A percentile compares a stretch with the other conserved stretches of the same genome.
phyloP scores from a whole-genome alignment of 805 yeast genomes.

The Wickerhamiella dianesei region DNA sequence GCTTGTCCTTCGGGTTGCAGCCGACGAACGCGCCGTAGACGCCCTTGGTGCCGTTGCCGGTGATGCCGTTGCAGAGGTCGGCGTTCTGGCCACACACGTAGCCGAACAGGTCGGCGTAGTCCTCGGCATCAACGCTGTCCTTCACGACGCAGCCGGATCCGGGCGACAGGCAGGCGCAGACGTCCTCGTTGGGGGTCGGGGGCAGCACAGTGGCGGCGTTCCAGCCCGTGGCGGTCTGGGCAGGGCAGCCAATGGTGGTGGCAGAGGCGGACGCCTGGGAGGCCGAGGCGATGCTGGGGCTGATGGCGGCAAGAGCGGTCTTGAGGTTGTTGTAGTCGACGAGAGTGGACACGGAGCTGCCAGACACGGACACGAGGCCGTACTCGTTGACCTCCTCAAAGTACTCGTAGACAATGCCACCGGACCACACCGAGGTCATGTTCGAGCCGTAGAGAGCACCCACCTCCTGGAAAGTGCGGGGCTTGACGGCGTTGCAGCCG shows the following conservation, averaged over 20 bases:
- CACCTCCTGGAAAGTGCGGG: conserved; percentile 69
- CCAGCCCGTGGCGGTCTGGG: conserved; percentile 42
- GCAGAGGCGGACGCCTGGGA: conserved; percentile 29
- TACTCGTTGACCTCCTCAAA: conserved; percentile 72
- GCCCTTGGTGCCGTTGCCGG: conserved; percentile 49
- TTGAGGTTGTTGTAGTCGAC: conserved; percentile 46
- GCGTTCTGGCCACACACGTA: conserved; percentile 36
- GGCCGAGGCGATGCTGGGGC: conserved; percentile 36
- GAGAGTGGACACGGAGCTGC: conserved; percentile 40
- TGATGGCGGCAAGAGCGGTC: conserved; percentile 38
- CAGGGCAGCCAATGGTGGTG: conserved; percentile 34
- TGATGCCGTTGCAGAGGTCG: conserved; percentile 48
- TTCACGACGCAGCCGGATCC: conserved; percentile 49
- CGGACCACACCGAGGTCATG: conserved; percentile 87
- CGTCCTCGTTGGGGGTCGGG: conserved; percentile 57
- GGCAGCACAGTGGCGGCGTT: conserved; percentile 54
- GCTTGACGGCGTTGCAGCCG: conserved; percentile 65
- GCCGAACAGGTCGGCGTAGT: conserved; percentile 49
- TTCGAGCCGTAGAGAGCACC: conserved; percentile 47
- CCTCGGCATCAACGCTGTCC: conserved; percentile 35
- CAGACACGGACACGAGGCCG: conserved; percentile 55
- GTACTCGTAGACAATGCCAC: conserved; percentile 89
- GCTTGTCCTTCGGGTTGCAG: conserved; percentile 58
- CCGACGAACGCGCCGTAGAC: conserved; percentile 58
- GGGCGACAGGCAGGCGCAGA: conserved; percentile 48